Evolutionary conservation across 140 eudicot species (phyloP).

Genomic region (Ambrosia hybrid): DNA sequence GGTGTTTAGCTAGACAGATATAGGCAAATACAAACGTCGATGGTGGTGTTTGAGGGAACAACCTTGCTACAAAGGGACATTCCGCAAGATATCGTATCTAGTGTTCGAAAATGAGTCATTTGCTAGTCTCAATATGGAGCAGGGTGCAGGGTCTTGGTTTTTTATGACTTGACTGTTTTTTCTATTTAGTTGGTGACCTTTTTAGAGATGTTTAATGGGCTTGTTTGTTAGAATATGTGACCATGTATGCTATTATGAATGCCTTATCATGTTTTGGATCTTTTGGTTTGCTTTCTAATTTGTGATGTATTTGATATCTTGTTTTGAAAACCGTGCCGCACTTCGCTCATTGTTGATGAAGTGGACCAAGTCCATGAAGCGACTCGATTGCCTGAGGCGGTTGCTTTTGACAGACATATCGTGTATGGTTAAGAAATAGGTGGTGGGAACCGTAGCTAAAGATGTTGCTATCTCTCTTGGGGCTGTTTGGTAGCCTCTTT

Average conservation of each 20-base stretch:
- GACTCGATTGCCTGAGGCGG: too few relatives aligned
- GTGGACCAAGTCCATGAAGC: too few relatives aligned
- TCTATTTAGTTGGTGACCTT: background rate
- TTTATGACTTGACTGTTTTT: background rate
- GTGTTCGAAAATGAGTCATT: background rate
- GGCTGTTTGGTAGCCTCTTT: too few relatives aligned
- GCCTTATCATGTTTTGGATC: background rate
- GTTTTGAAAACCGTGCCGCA: too few relatives aligned
- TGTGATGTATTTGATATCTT: too few relatives aligned
- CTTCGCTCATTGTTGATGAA: too few relatives aligned
- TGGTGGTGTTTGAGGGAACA: conserved; percentile 65
- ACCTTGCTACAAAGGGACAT: conserved; percentile 54
- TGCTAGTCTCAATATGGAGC: background rate
- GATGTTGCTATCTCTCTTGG: too few relatives aligned
- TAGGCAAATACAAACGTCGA: conserved; percentile 47
- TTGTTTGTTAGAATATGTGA: background rate
- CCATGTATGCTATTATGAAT: background rate
- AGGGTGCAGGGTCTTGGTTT: too few relatives aligned
- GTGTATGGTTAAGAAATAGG: too few relatives aligned
- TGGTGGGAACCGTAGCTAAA: too few relatives aligned
- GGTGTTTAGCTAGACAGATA: conserved; percentile 46
- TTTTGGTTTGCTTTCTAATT: conserved; percentile 3
- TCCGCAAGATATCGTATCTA: background rate
- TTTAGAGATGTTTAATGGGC: background rate
- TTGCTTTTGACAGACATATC: too few relatives aligned